Percentiles rank a stretch among this genome's conserved stretches.
phyloP scores from a whole-genome alignment of 352 stramenopile genomes.

The Globisporangium paroecandrum region DNA sequence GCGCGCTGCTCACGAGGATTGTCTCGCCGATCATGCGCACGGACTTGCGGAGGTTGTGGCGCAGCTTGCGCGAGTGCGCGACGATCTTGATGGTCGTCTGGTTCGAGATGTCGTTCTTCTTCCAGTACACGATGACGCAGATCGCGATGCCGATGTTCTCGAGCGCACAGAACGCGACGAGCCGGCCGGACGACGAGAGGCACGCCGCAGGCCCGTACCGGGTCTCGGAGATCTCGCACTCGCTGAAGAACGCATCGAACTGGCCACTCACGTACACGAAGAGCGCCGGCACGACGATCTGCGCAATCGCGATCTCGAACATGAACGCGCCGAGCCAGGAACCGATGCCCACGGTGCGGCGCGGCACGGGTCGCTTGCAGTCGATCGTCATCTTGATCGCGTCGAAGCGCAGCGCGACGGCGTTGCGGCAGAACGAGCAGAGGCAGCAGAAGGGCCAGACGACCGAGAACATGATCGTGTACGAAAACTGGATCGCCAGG shows the following conservation, averaged over 20 bases:
- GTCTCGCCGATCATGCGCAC: constrained; percentile 58
- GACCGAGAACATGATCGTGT: constrained; percentile 68
- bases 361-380: constrained; percentile 52
- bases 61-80: constrained; percentile 46
- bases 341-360: constrained; percentile 51
- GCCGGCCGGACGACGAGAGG: constrained; percentile 20
- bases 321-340: constrained; percentile 49
- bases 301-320: constrained; percentile 50
- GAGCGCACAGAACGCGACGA: constrained; percentile 39
- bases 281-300: constrained; percentile 45
- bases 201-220: constrained; percentile 41
- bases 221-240: constrained; percentile 31
- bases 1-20: constrained; percentile 31
- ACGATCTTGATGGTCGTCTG: constrained; percentile 54
- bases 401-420: constrained; percentile 51
- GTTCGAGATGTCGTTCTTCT: constrained; percentile 50
- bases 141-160: constrained; percentile 54
- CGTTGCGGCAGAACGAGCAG: constrained; percentile 49
- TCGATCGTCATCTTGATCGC: constrained; percentile 66
- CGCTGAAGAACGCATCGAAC: constrained; percentile 45
- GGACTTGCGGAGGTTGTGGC: constrained; percentile 53
- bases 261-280: constrained; percentile 69
- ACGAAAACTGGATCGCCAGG: constrained; percentile 66
- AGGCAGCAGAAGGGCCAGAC: constrained; percentile 63
- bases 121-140: constrained; percentile 48